These are phyloP conservation scores for Aurinia saxatilis DNA, from an alignment of 345 rosid species.

Conservation along the genomic window DNA sequence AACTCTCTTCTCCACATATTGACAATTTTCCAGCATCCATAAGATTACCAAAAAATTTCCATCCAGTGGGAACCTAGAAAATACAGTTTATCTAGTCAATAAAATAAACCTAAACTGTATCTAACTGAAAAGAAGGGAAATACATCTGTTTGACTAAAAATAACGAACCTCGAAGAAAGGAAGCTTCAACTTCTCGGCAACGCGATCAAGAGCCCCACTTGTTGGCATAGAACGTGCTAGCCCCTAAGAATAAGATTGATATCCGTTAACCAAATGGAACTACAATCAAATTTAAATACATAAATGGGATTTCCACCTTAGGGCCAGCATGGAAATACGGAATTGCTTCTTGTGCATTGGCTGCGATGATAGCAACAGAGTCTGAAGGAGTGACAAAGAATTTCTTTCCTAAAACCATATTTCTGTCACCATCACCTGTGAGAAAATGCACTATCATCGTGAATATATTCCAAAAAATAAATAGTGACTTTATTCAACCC, in stretches of 20 bases:
- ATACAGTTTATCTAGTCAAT: conserved; percentile 22
- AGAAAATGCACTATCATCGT: conserved; percentile 1
- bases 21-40: conserved; percentile 97
- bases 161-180: conserved; percentile 74
- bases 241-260: conserved; percentile 43
- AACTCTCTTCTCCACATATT: conserved; percentile 94
- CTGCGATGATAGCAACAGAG: conserved; percentile 91
- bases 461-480: not conserved
- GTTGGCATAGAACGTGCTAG: conserved; percentile 98
- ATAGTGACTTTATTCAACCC: not conserved
- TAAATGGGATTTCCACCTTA: conserved; percentile 50
- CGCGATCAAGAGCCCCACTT: conserved; percentile 93
- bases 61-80: conserved; percentile 86
- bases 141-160: not conserved
- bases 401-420: conserved; percentile 80
- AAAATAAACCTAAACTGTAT: not conserved
- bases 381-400: conserved; percentile 95
- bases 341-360: conserved; percentile 77
- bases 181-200: conserved; percentile 77
- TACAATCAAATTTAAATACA: not conserved
- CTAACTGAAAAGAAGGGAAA: not conserved
- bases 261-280: not conserved
- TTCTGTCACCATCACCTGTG: conserved; percentile 95
- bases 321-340: conserved; percentile 74
- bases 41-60: conserved; percentile 97